These are phyloP conservation scores for Auricularia auricula-judae DNA, from an alignment of 768 basidiomycete species.

Conservation along the genomic window DNA sequence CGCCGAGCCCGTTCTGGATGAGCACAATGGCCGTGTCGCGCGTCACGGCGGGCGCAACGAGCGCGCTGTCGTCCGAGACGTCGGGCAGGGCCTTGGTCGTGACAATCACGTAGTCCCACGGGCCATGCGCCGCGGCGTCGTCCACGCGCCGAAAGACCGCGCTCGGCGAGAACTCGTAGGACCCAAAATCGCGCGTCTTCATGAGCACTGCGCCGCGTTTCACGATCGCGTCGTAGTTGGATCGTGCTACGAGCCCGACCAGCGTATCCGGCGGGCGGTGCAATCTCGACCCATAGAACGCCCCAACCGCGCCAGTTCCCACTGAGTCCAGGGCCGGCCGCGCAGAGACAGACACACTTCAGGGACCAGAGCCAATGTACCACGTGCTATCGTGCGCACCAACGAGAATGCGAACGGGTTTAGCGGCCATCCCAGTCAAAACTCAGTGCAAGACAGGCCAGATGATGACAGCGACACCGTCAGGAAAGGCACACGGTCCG, in stretches of 20 bases:
- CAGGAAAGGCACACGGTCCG: background rate
- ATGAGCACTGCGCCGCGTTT: constrained; percentile 12
- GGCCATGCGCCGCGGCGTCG: constrained; percentile 8
- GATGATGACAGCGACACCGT: background rate
- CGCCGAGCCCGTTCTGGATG: constrained; percentile 22
- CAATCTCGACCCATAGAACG: constrained; percentile 19
- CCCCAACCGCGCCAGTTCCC: constrained; percentile 20
- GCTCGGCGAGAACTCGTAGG: constrained; percentile 17
- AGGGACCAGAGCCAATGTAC: background rate
- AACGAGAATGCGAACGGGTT: background rate
- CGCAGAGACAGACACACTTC: background rate
- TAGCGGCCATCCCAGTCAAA: background rate
- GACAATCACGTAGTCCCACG: constrained; percentile 21
- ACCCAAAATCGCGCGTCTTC: constrained; percentile 18
- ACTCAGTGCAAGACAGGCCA: background rate
- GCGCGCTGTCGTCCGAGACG: constrained; percentile 14
- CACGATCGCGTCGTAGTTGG: constrained; percentile 19
- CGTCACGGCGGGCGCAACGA: constrained; percentile 9
- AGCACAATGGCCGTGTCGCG: constrained; percentile 13
- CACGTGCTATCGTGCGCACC: background rate
- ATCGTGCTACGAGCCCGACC: constrained; percentile 19
- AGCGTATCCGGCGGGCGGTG: constrained; percentile 11
- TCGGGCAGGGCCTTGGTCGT: constrained; percentile 21
- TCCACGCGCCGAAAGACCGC: constrained; percentile 14
- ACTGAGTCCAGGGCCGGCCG: constrained; percentile 8